Conservation (phyloP, 495 filamentous ascomycete species). For the Ramalina intermedia region DNA sequence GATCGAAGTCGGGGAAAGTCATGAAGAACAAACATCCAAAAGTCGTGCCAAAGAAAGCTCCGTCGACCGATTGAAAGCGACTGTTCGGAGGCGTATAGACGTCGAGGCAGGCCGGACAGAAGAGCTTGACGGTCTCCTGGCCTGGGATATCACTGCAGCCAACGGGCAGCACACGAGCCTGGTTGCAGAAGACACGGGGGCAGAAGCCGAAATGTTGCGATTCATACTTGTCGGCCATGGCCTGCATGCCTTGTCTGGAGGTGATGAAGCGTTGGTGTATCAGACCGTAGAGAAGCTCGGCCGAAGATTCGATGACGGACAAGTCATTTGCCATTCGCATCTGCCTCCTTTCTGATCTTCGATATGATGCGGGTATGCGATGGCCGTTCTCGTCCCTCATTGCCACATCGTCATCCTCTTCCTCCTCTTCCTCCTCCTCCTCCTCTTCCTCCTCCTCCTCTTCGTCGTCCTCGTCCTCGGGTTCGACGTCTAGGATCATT, state of each 20-base stretch:
- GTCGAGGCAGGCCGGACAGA: constrained; percentile 92
- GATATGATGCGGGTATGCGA: constrained; percentile 34
- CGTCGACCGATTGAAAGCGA: constrained; percentile 93
- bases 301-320: constrained; percentile 88
- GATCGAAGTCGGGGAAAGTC: constrained; percentile 90
- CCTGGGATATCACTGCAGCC: constrained; percentile 87
- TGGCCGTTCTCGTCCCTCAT: constrained; percentile 63
- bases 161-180: constrained; percentile 78
- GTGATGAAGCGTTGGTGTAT: constrained; percentile 99
- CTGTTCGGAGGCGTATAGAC: constrained; percentile 96
- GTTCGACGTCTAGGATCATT: constrained; percentile 98
- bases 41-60: constrained; percentile 94
- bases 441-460: constrained; percentile 54
- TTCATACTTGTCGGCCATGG: constrained; percentile 99
- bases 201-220: constrained; percentile 88
- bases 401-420: constrained; percentile 57
- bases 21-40: constrained; percentile 94
- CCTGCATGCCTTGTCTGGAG: constrained; percentile 89
- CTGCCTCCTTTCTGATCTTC: constrained; percentile 61
- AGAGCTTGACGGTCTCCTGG: constrained; percentile 94
- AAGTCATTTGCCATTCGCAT: constrained; percentile 80
- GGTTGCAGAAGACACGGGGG: constrained; percentile 77
- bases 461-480: constrained; percentile 80
- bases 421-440: constrained; percentile 63
- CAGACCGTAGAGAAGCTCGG: constrained; percentile 91